A percentile compares a stretch with the other conserved stretches of the same genome.
phyloP scores from a whole-genome alignment of 1,139 yeast species.

The Hanseniaspora sp. region DNA sequence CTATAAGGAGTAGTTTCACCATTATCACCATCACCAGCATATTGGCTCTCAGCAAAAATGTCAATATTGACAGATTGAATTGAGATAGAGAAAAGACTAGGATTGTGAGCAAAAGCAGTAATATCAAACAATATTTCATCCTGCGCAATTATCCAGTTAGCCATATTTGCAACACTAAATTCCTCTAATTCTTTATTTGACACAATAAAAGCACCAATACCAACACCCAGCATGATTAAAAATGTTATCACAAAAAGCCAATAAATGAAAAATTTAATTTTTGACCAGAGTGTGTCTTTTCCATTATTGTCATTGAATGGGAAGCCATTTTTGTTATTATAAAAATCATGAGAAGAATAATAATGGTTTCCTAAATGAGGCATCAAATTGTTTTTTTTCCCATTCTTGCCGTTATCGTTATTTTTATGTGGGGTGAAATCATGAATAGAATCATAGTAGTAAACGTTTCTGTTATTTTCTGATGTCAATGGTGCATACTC shows the following conservation, averaged over 20 bases:
- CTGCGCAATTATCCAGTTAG: conserved; percentile 65
- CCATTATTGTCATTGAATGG: conserved; percentile 22
- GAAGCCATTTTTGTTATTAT: conserved; percentile 7
- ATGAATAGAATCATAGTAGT: conserved; percentile 12
- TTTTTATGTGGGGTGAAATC: conserved; percentile 10
- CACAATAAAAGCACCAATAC: conserved; percentile 74
- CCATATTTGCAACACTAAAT: conserved; percentile 49
- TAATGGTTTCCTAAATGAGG: conserved; percentile 15
- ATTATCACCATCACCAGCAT: conserved; percentile 24
- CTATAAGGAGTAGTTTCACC: conserved; percentile 16
- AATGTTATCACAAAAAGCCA: conserved; percentile 44
- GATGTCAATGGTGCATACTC: neutral
- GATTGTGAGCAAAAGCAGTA: conserved; percentile 69
- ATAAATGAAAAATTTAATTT: conserved; percentile 42
- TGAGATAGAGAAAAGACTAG: conserved; percentile 65
- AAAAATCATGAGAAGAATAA: conserved; percentile 17
- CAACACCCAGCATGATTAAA: conserved; percentile 59
- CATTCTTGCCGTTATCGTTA: conserved; percentile 1
- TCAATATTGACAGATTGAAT: conserved; percentile 65
- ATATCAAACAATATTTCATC: conserved; percentile 79
- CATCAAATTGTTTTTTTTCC: conserved; percentile 8
- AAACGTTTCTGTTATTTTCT: neutral
- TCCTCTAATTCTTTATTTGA: conserved; percentile 72
- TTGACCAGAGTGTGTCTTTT: conserved; percentile 27
- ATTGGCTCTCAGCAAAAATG: conserved; percentile 73